phyloP scores from a whole-genome alignment of 441 rosid species.

The Sinapis alba region DNA sequence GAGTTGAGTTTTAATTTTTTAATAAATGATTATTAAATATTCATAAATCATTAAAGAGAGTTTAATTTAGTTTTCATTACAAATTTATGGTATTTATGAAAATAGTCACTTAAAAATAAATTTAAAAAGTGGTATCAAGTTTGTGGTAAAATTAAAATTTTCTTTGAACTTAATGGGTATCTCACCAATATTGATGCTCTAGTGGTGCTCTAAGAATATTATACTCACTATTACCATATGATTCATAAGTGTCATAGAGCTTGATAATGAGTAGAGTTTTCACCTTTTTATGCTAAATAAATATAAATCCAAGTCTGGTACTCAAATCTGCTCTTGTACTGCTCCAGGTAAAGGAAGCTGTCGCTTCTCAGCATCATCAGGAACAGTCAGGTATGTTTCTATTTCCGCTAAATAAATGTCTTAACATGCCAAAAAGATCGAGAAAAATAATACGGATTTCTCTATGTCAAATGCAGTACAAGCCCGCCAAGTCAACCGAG shows the following conservation, averaged over 20 bases:
- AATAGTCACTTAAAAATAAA: too few relatives aligned
- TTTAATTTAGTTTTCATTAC: too few relatives aligned
- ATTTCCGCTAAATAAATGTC: conserved; percentile 9
- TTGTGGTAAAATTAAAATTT: too few relatives aligned
- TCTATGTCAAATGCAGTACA: conserved; percentile 49
- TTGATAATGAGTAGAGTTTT: background rate
- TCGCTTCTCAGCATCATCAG: conserved; percentile 35
- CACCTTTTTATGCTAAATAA: background rate
- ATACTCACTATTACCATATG: conserved; percentile 1
- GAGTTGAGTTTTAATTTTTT: too few relatives aligned
- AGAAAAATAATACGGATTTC: conserved; percentile 15
- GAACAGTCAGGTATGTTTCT: conserved; percentile 61
- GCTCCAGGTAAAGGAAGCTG: conserved; percentile 72
- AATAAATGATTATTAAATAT: too few relatives aligned
- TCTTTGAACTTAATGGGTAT: too few relatives aligned
- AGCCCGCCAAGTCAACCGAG: conserved; percentile 52
- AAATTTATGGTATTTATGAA: too few relatives aligned
- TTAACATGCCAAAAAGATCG: conserved; percentile 15
- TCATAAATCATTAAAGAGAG: too few relatives aligned
- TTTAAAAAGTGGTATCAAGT: too few relatives aligned
- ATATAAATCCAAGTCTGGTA: conserved; percentile 19
- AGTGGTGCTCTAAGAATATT: background rate
- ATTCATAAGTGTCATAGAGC: background rate
- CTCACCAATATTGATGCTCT: too few relatives aligned
- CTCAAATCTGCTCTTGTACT: conserved; percentile 18